Base-by-base conservation (phyloP, 2,329 filamentous ascomycete genomes). In the Ophiostoma ips region DNA sequence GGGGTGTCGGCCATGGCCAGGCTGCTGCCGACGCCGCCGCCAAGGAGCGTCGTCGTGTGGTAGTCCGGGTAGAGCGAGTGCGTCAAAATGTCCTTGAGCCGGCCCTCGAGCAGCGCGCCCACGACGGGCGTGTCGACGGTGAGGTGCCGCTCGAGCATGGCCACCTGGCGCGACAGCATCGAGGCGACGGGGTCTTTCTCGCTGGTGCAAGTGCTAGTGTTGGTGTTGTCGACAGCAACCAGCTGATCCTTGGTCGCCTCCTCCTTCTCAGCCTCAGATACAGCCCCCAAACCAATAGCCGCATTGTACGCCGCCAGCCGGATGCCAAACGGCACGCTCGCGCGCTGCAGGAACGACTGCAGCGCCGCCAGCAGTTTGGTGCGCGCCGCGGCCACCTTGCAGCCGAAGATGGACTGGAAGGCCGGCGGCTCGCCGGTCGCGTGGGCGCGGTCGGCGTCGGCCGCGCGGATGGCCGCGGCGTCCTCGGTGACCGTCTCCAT, bases 81-180 rank as follows among this genome's bases (percentile, higher is more conserved):
- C 19, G 52, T 28, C n/a, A 56, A 1, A 12, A 52, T 46, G 2
- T 48, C 46, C 24, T 49, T 53, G 31, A 55, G 48, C 3, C 36
- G 45, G 38, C 15, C 33, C 35, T 55, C 53, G 15, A 54, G 46
- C 11, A 51, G 35, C 10, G 21, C 21, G 18, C 34, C 37, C 34
- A 54, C 52, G 16, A 48, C 46, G 2, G 50, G 44, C 36, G 48
- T 50, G 24, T 57, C 55, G 3, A 50, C 52, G 19, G 13, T 13
- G 18, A 53, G 16, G 45, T 48, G 49, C 4, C 45, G 55, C 31
- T 53, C 51, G 9, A 56, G 44, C 19, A 50, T 43, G 11, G 33
- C 12, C 1, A 40, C 47, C 31, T 53, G 44, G 21, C 47, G 36
- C 5, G 45, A 38, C 7, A 49, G 24, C 3, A 15, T 19, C 12